Percentiles rank a stretch among this genome's conserved stretches.
phyloP scores from a whole-genome alignment of 108 stramenopile genomes.

The Ochromonas danica region DNA sequence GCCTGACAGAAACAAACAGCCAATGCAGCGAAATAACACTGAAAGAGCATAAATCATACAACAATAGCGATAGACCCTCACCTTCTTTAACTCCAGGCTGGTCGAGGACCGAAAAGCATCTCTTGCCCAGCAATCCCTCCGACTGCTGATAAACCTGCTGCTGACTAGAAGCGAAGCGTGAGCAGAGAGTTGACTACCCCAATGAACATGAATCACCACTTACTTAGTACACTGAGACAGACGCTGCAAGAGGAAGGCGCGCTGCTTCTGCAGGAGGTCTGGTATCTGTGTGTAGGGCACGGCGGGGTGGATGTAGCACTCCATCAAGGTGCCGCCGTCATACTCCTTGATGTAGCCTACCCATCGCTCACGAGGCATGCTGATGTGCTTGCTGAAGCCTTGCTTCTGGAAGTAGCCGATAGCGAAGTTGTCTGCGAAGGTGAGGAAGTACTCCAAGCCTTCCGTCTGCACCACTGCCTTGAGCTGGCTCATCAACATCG shows the following conservation, averaged over 20 bases:
- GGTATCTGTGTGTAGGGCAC: slow-evolving; percentile 82
- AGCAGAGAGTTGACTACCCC: no score
- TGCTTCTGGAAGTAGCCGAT: slow-evolving; percentile 98
- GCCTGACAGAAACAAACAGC: neutral
- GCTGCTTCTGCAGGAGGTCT: slow-evolving; percentile 74
- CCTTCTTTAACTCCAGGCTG: no score
- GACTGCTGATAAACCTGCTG: no score
- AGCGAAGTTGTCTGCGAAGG: slow-evolving; percentile 98
- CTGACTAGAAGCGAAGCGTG: no score
- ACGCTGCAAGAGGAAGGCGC: no score
- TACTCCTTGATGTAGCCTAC: slow-evolving; percentile 96
- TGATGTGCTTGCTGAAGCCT: slow-evolving; percentile 64
- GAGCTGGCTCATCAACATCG: slow-evolving; percentile 93
- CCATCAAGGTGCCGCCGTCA: slow-evolving; percentile 97
- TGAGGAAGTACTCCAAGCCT: slow-evolving; percentile 91
- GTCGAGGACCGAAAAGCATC: no score
- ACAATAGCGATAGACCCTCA: no score
- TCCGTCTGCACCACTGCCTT: slow-evolving; percentile 77
- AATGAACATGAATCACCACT: no score
- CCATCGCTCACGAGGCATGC: slow-evolving; percentile 58
- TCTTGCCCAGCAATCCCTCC: no score
- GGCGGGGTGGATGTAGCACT: slow-evolving; percentile 94
- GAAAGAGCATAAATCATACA: no score
- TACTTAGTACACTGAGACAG: no score
- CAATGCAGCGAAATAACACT: no score